These are phyloP conservation scores for Lumnitzera littorea DNA, from an alignment of 345 rosid species.

Conservation along the genomic window DNA sequence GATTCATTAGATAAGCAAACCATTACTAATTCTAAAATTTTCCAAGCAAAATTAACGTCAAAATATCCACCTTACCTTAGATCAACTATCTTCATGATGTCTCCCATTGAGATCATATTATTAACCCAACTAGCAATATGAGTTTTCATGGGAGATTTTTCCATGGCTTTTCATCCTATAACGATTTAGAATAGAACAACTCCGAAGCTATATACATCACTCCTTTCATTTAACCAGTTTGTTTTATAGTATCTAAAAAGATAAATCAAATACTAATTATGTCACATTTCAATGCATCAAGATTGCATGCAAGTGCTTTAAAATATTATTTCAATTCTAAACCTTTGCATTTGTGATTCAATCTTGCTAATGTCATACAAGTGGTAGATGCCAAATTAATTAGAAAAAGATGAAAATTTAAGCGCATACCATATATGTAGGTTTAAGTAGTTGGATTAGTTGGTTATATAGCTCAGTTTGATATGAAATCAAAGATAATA, in stretches of 20 bases:
- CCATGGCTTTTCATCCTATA: conserved; percentile 20
- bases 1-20: conserved; percentile 15
- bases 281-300: too few relatives aligned
- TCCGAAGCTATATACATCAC: conserved; percentile 32
- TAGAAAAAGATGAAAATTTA: too few relatives aligned
- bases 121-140: conserved; percentile 15
- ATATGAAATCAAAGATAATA: too few relatives aligned
- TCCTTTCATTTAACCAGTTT: conserved; percentile 15
- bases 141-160: neutral
- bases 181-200: conserved; percentile 27
- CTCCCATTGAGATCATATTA: conserved; percentile 17
- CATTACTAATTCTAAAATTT: conserved; percentile 23
- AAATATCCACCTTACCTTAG: conserved; percentile 15
- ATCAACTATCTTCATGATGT: conserved; percentile 21
- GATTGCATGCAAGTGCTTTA: too few relatives aligned
- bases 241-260: conserved; percentile 5
- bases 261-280: too few relatives aligned
- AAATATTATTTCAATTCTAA: too few relatives aligned
- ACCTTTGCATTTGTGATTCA: too few relatives aligned
- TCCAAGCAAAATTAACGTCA: conserved; percentile 23
- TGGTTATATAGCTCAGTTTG: too few relatives aligned
- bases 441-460: too few relatives aligned
- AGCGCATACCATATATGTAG: too few relatives aligned
- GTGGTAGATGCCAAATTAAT: too few relatives aligned
- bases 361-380: too few relatives aligned